These are phyloP conservation scores for Melanogaster broomeanus DNA, from an alignment of 768 basidiomycete species.

Conservation along the genomic window DNA sequence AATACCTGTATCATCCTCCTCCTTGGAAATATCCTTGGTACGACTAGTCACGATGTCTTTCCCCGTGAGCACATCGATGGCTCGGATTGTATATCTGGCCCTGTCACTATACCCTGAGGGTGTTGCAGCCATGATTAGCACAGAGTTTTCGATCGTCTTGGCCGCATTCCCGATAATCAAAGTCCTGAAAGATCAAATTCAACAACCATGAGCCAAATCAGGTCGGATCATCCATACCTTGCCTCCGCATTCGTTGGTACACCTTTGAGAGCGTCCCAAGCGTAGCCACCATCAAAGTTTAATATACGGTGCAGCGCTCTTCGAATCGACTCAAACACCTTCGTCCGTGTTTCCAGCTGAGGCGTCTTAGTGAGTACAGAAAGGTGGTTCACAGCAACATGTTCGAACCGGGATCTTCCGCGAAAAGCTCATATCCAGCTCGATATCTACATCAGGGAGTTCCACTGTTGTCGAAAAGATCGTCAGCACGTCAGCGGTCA, in stretches of 20 bases:
- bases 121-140: constrained; percentile 52
- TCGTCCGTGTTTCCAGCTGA: constrained; percentile 38
- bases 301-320: constrained; percentile 34
- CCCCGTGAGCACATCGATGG: constrained; percentile 34
- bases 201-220: not conserved
- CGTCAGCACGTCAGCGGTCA: no score
- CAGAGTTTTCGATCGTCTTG: constrained; percentile 47
- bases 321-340: constrained; percentile 41
- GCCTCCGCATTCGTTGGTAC: constrained; percentile 15
- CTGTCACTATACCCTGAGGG: constrained; percentile 48
- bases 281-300: constrained; percentile 14
- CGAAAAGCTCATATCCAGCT: constrained; percentile 43
- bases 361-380: not conserved
- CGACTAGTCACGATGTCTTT: not conserved
- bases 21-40: not conserved
- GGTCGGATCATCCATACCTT: constrained; percentile 19
- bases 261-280: constrained; percentile 29
- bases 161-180: constrained; percentile 44
- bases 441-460: constrained; percentile 32
- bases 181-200: constrained; percentile 33
- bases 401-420: constrained; percentile 43
- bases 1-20: constrained; percentile 7
- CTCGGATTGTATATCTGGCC: constrained; percentile 31
- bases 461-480: constrained; percentile 11
- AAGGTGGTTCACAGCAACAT: not conserved